phyloP scores from a whole-genome alignment of 2,329 filamentous ascomycete species.

The Claviceps spartinae region DNA sequence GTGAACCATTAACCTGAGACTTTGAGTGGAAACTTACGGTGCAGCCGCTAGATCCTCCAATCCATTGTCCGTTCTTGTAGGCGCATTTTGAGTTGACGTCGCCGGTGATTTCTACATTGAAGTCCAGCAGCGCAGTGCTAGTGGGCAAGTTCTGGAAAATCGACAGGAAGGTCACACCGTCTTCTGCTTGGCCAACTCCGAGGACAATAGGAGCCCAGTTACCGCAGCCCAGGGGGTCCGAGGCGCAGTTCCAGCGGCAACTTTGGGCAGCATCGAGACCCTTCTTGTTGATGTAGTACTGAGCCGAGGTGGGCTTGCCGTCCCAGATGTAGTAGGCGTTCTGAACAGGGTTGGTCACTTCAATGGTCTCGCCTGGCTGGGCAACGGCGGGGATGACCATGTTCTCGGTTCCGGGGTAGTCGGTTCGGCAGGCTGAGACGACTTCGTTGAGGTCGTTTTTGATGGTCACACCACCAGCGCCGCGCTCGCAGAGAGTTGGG shows the following conservation, averaged over 20 bases:
- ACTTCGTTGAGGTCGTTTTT: conserved; percentile 56
- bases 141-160: conserved; percentile 78
- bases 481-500: conserved; percentile 60
- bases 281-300: conserved; percentile 91
- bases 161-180: conserved; percentile 62
- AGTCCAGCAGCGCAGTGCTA: conserved; percentile 55
- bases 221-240: conserved; percentile 42
- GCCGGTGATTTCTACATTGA: conserved; percentile 64
- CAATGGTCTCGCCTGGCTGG: conserved; percentile 40
- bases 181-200: conserved; percentile 56
- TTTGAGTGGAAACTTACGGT: conserved; percentile 49
- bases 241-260: conserved; percentile 57
- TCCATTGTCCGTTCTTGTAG: conserved; percentile 50
- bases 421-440: conserved; percentile 78
- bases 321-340: conserved; percentile 66
- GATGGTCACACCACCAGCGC: conserved; percentile 57
- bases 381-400: conserved; percentile 70
- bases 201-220: conserved; percentile 86
- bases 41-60: conserved; percentile 50
- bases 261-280: conserved; percentile 52
- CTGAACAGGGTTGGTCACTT: conserved; percentile 64
- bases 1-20: no score
- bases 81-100: conserved; percentile 48
- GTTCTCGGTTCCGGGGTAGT: conserved; percentile 85
- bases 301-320: conserved; percentile 63